These are phyloP conservation scores for Suhomyces kilbournensis DNA, from an alignment of 805 yeast genomes.

Conservation along the genomic window DNA sequence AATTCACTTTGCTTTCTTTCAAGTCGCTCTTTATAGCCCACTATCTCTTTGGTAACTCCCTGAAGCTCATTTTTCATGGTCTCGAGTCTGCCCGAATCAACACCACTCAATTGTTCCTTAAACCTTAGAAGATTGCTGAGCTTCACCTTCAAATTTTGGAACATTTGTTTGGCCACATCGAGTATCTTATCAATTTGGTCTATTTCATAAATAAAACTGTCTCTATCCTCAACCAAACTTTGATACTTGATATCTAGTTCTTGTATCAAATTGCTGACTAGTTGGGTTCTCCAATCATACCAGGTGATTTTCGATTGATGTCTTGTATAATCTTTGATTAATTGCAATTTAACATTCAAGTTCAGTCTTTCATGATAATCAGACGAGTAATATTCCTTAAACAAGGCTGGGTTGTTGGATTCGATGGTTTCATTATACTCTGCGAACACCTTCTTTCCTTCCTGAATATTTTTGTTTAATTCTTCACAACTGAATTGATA, in stretches of 20 bases:
- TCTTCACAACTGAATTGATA: constrained; percentile 55
- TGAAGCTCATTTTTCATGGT: constrained; percentile 16
- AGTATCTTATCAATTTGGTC: constrained; percentile 10
- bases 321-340: constrained; percentile 50
- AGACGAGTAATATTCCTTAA: constrained; percentile 47
- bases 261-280: constrained; percentile 43
- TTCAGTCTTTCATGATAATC: constrained; percentile 33
- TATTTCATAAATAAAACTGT: constrained; percentile 11
- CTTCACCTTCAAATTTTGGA: constrained; percentile 12
- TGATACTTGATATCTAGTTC: constrained; percentile 23
- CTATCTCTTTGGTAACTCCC: constrained; percentile 14
- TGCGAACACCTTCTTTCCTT: constrained; percentile 46
- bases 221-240: constrained; percentile 19
- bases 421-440: constrained; percentile 46
- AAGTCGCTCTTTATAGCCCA: constrained; percentile 10
- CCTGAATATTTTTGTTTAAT: constrained; percentile 46
- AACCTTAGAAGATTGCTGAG: constrained; percentile 11
- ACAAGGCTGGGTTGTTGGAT: constrained; percentile 47
- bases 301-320: constrained; percentile 54
- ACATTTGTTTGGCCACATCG: constrained; percentile 8
- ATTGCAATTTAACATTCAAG: constrained; percentile 48
- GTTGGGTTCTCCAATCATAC: constrained; percentile 61
- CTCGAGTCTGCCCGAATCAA: constrained; percentile 11
- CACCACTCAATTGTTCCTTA: constrained; percentile 9
- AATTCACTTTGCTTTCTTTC: constrained; percentile 9